phyloP scores from a whole-genome alignment of 129 eudicot genomes.

The Oenanthe sinensis region DNA sequence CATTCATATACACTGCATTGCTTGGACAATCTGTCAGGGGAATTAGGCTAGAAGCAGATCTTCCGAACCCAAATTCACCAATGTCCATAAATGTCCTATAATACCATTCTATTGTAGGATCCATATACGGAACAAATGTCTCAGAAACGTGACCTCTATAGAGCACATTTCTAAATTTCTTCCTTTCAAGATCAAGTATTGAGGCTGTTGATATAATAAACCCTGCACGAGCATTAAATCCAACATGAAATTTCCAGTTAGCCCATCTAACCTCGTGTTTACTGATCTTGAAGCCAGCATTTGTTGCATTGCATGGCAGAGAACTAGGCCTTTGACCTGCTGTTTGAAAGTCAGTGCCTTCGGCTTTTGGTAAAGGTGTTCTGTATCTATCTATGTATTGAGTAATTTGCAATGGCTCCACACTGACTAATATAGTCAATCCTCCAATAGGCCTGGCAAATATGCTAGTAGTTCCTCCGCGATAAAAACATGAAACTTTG shows the following conservation, averaged over 20 bases:
- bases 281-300: constrained; percentile 20
- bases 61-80: constrained; percentile 87
- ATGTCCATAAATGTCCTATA: constrained; percentile 66
- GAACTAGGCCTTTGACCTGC: constrained; percentile 25
- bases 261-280: constrained; percentile 47
- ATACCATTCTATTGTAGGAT: constrained; percentile 74
- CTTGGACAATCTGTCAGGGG: constrained; percentile 62
- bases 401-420: constrained; percentile 37
- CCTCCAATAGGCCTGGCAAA: constrained; percentile 83
- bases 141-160: constrained; percentile 86
- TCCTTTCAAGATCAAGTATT: constrained; percentile 34
- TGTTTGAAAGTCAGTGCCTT: constrained; percentile 45
- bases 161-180: constrained; percentile 42
- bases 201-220: constrained; percentile 66
- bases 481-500: constrained; percentile 60
- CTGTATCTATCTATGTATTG: constrained; percentile 22
- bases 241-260: constrained; percentile 72
- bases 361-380: constrained; percentile 45
- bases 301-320: constrained; percentile 19
- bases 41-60: constrained; percentile 49
- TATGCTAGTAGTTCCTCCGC: constrained; percentile 56
- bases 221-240: constrained; percentile 71
- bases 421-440: constrained; percentile 43
- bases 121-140: constrained; percentile 93
- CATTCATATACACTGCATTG: constrained; percentile 58